Conservation (phyloP, 352 stramenopile species). For the Albugo laibachii region DNA sequence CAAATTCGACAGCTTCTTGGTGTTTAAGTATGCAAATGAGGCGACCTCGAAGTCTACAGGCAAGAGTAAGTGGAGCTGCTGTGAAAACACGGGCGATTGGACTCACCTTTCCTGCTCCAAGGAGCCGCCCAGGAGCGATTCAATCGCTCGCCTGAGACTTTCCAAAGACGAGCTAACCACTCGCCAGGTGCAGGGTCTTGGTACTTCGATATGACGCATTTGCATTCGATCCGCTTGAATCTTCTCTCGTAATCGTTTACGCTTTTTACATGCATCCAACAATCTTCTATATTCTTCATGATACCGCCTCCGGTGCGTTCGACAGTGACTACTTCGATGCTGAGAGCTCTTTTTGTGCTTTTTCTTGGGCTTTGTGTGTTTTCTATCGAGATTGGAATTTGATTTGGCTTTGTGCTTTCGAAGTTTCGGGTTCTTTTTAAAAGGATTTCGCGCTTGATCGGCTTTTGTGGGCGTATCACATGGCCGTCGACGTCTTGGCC, state of each 20-base stretch:
- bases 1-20: conserved; percentile 43
- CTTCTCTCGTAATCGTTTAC: conserved; percentile 34
- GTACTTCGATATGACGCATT: conserved; percentile 13
- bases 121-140: conserved; percentile 31
- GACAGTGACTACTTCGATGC: conserved; percentile 17
- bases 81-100: not conserved
- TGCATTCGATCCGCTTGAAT: conserved; percentile 21
- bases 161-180: conserved; percentile 55
- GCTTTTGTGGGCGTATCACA: not conserved
- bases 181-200: conserved; percentile 36
- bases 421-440: conserved; percentile 11
- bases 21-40: conserved; percentile 65
- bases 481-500: conserved; percentile 24
- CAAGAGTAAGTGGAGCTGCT: not conserved
- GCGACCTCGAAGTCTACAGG: conserved; percentile 27
- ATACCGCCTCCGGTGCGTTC: conserved; percentile 18
- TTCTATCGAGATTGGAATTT: conserved; percentile 31
- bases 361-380: conserved; percentile 25
- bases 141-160: conserved; percentile 27
- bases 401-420: conserved; percentile 13
- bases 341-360: conserved; percentile 53
- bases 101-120: conserved; percentile 48
- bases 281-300: conserved; percentile 54
- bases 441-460: not conserved
- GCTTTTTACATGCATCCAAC: conserved; percentile 22